Conservation (phyloP, 768 basidiomycete genomes). For the Amanita pseudoporphyria region DNA sequence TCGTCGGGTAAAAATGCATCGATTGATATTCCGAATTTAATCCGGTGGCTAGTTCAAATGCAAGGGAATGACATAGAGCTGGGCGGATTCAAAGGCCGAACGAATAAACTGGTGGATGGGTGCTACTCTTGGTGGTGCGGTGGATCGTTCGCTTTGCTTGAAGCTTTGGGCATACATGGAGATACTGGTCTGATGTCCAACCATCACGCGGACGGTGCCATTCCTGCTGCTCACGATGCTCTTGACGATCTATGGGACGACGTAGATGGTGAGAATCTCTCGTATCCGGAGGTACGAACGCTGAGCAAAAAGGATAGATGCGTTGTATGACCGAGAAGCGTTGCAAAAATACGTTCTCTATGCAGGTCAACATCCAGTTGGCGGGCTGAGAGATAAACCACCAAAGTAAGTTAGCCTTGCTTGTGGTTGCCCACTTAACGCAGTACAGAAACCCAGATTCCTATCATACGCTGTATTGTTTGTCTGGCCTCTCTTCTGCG, state of each 20-base stretch:
- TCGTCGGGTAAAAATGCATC: constrained; percentile 17
- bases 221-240: neutral
- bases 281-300: neutral
- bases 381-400: constrained; percentile 92
- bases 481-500: constrained; percentile 81
- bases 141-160: constrained; percentile 73
- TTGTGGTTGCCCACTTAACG: neutral
- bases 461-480: constrained; percentile 92
- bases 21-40: constrained; percentile 50
- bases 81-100: constrained; percentile 88
- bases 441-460: constrained; percentile 67
- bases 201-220: neutral
- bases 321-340: constrained; percentile 53
- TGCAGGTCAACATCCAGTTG: constrained; percentile 77
- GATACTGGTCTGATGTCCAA: constrained; percentile 21
- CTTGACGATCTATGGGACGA: constrained; percentile 51
- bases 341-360: constrained; percentile 83
- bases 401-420: constrained; percentile 50
- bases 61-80: constrained; percentile 78
- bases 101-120: constrained; percentile 98
- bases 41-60: constrained; percentile 80
- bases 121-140: constrained; percentile 99
- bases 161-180: constrained; percentile 39
- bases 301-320: constrained; percentile 18
- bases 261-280: constrained; percentile 44